Conservation (phyloP, 2,329 filamentous ascomycete species). For the Fusarium sp. region DNA sequence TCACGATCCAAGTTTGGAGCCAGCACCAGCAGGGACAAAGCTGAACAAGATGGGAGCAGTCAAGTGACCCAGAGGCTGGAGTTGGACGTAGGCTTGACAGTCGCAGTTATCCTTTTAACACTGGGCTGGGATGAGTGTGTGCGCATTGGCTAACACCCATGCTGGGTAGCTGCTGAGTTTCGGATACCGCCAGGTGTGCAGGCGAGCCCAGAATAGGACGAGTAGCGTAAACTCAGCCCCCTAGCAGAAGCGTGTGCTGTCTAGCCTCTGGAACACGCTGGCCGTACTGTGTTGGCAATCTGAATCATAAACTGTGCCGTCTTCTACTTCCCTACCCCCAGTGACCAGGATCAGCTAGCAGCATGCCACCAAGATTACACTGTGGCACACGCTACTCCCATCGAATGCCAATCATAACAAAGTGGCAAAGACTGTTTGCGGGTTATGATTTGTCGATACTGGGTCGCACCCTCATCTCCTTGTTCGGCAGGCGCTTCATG, state of each 20-base stretch:
- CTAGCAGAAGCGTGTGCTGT: slow-evolving; percentile 42
- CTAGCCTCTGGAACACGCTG: slow-evolving; percentile 33
- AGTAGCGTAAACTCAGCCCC: slow-evolving; percentile 37
- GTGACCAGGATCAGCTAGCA: slow-evolving; percentile 36
- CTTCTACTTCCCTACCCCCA: slow-evolving; percentile 33
- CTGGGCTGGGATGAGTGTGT: slow-evolving; percentile 41
- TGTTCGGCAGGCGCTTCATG: slow-evolving; percentile 38
- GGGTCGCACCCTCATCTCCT: slow-evolving; percentile 43
- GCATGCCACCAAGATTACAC: slow-evolving; percentile 52
- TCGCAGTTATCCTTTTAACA: slow-evolving; percentile 24
- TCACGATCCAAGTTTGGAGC: slow-evolving; percentile 36
- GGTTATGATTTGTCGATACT: slow-evolving; percentile 50
- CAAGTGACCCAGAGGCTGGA: slow-evolving; percentile 41
- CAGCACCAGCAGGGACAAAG: slow-evolving; percentile 23
- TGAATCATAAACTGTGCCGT: slow-evolving; percentile 42
- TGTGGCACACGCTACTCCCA: slow-evolving; percentile 45
- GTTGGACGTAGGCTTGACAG: slow-evolving; percentile 43
- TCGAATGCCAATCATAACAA: slow-evolving; percentile 50
- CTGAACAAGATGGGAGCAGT: slow-evolving; percentile 28
- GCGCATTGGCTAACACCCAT: slow-evolving; percentile 25
- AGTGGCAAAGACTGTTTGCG: slow-evolving; percentile 51
- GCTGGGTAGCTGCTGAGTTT: slow-evolving; percentile 41
- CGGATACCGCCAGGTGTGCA: slow-evolving; percentile 35
- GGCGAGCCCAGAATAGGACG: slow-evolving; percentile 24
- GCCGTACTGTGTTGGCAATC: slow-evolving; percentile 35